These are phyloP conservation scores for Amauroascus niger DNA, from an alignment of 2,329 filamentous ascomycete species.

Conservation along the genomic window DNA sequence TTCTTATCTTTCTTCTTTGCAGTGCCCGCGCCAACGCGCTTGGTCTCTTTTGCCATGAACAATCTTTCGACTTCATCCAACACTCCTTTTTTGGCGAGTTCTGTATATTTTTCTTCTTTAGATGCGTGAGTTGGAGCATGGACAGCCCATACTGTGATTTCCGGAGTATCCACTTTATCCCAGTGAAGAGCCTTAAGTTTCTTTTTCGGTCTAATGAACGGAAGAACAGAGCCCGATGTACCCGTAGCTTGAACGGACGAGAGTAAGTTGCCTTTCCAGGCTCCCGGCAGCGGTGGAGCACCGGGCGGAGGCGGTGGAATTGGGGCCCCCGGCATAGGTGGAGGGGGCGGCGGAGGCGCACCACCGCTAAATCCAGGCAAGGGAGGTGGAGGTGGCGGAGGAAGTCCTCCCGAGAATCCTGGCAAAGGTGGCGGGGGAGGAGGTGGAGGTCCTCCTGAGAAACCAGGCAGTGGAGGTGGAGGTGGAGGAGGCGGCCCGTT, in stretches of 20 bases:
- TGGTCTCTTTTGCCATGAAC: slow-evolving; percentile 95
- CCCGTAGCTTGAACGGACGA: slow-evolving; percentile 50
- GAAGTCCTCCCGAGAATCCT: slow-evolving; percentile 37
- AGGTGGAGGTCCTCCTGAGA: slow-evolving; percentile 34
- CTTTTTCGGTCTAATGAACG: slow-evolving; percentile 87
- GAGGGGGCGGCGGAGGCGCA: slow-evolving; percentile 34
- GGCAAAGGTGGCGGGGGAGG: slow-evolving; percentile 29
- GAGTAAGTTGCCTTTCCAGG: slow-evolving; percentile 61
- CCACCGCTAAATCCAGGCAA: slow-evolving; percentile 37
- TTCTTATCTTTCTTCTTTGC: slow-evolving; percentile 88
- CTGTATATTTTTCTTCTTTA: slow-evolving; percentile 90
- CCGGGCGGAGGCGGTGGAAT: slow-evolving; percentile 41
- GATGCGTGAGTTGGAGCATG: slow-evolving; percentile 78
- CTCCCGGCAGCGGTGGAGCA: slow-evolving; percentile 36
- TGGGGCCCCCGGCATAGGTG: slow-evolving; percentile 27
- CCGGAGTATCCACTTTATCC: slow-evolving; percentile 92
- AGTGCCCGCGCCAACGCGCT: slow-evolving; percentile 58
- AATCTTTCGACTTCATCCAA: slow-evolving; percentile 95
- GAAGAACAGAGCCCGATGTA: slow-evolving; percentile 55
- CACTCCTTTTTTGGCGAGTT: slow-evolving; percentile 87
- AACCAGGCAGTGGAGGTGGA: slow-evolving; percentile 39
- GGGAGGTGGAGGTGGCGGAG: slow-evolving; percentile 43
- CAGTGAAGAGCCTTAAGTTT: slow-evolving; percentile 99
- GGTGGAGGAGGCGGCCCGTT: slow-evolving; percentile 40
- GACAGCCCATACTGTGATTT: slow-evolving; percentile 85